Evolutionary conservation across 2,329 filamentous ascomycete species (phyloP).

Genomic region (Colletotrichum lentis): DNA sequence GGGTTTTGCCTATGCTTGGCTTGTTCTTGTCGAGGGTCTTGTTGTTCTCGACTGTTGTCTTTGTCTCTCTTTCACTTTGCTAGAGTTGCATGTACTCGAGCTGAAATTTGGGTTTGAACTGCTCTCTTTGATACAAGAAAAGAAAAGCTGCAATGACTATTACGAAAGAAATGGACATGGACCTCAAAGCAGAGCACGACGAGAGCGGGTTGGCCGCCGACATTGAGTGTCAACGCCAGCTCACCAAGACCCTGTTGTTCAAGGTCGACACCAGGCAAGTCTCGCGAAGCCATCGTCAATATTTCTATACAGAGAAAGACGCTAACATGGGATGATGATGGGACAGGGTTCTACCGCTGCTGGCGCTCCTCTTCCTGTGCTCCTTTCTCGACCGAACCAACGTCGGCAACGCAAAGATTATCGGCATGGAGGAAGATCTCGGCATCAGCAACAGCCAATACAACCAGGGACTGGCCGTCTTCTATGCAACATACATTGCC

Average conservation of each 20-base stretch:
- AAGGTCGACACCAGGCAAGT: conserved; percentile 44
- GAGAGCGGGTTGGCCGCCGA: conserved; percentile 38
- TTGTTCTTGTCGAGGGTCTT: not conserved
- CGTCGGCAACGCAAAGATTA: conserved; percentile 74
- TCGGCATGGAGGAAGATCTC: conserved; percentile 67
- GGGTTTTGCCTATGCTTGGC: conserved; percentile 24
- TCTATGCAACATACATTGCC: conserved; percentile 70
- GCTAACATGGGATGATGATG: conserved; percentile 8
- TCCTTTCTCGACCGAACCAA: conserved; percentile 75
- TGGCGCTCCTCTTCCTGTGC: conserved; percentile 72
- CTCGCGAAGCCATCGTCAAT: too few relatives aligned
- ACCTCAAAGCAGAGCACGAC: conserved; percentile 39
- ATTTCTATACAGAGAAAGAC: not conserved
- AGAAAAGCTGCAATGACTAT: conserved; percentile 2
- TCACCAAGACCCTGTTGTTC: conserved; percentile 43
- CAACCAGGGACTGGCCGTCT: conserved; percentile 69
- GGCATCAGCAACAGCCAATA: conserved; percentile 69
- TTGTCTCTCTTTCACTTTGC: not conserved
- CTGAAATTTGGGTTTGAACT: not conserved
- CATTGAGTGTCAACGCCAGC: conserved; percentile 27
- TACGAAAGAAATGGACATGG: conserved; percentile 30
- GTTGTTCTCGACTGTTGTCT: conserved; percentile 11
- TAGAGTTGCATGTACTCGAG: not conserved
- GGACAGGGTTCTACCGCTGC: conserved; percentile 67
- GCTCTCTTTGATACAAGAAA: not conserved